Percentiles rank a stretch among this genome's conserved stretches.
These are phyloP conservation scores for Hyaloscypha hepaticicola DNA, from an alignment of 495 filamentous ascomycete species.

Conservation along the genomic window DNA sequence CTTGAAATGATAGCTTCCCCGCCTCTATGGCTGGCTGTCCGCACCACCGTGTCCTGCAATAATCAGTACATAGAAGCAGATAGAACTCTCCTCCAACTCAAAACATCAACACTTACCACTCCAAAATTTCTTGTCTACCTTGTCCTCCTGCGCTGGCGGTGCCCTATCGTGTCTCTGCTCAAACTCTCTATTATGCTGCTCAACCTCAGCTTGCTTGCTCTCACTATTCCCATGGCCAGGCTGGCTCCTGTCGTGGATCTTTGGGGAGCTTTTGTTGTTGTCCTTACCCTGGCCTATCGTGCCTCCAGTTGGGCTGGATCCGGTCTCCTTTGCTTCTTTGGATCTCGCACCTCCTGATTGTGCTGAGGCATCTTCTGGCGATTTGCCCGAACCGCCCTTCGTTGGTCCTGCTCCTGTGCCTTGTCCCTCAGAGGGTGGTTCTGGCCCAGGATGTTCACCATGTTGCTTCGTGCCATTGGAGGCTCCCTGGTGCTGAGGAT, in stretches of 20 bases:
- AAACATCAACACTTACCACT: constrained; percentile 22
- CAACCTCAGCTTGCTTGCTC: constrained; percentile 50
- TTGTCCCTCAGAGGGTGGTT: constrained; percentile 34
- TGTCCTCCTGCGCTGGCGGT: constrained; percentile 38
- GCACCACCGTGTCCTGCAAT: constrained; percentile 1
- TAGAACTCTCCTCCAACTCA: background rate
- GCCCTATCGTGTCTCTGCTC: constrained; percentile 47
- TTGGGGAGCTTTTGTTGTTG: constrained; percentile 38
- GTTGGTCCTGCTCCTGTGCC: constrained; percentile 32
- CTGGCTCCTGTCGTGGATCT: constrained; percentile 43
- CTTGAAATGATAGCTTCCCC: no score
- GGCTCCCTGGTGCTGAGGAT: constrained; percentile 34
- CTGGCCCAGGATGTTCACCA: constrained; percentile 38
- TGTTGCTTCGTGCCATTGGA: constrained; percentile 31
- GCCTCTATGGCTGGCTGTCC: background rate
- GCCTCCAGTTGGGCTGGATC: constrained; percentile 25
- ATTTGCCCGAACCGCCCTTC: constrained; percentile 29
- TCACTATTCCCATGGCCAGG: constrained; percentile 40
- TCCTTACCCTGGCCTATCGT: constrained; percentile 37
- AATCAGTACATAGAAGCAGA: constrained; percentile 3
- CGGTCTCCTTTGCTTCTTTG: constrained; percentile 44
- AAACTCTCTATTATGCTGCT: constrained; percentile 51
- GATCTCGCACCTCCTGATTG: constrained; percentile 45
- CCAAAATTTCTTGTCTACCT: constrained; percentile 52
- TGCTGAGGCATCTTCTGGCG: constrained; percentile 42